Base-by-base conservation (phyloP, 23 red algal species). In the Gracilaria gracilis region DNA sequence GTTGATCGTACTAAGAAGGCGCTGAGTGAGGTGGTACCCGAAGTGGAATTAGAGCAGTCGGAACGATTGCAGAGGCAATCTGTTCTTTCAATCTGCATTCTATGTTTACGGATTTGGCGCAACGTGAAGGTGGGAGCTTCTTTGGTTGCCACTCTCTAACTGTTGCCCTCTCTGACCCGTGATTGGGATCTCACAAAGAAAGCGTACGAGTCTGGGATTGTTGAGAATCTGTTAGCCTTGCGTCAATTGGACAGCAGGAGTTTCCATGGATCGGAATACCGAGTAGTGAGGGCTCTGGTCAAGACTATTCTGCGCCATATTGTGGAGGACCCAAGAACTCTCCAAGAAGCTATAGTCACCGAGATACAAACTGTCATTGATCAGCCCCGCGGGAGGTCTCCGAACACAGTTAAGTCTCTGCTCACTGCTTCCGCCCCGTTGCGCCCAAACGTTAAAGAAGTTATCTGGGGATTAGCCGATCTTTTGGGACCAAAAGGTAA, bases 301-400 rank as follows among this genome's bases (percentile, higher is more conserved):
- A 57, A 58, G 38, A 79, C 92, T 4, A 88, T 94, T 54, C 53
- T 94, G 6, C 75, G 92, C 12, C 92, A 94, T 65, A 39, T 94
- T 48, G 40, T 85, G 20, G 92, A 94, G 76, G 92, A 94, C 34
- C 78, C 71, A 75, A 82, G 49, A 59, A 88, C 92, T 6, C 67
- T 94, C 33, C 35, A 82, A 23, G 92, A 94, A 44, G 92, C 92
- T 4, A 94, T 94, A 83, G 46, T 83, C 37, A 33, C 59, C 8
- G 92, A 94, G 49, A 48, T 94, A 32, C 54, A 82, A 49, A 57
- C 42, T 2, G 17, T 94, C 9, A 40, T 88, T 20, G 25, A 24
- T 19, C 70, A 87, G 49, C 59, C 64, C 29, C 74, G 72, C 35
- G 20, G 80, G 9, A 69, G 89, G 19, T 57, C 72, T 40, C 27